These are phyloP conservation scores for Eleusine indica DNA, from an alignment of 176 grass and related monocot genomes.

Conservation along the genomic window DNA sequence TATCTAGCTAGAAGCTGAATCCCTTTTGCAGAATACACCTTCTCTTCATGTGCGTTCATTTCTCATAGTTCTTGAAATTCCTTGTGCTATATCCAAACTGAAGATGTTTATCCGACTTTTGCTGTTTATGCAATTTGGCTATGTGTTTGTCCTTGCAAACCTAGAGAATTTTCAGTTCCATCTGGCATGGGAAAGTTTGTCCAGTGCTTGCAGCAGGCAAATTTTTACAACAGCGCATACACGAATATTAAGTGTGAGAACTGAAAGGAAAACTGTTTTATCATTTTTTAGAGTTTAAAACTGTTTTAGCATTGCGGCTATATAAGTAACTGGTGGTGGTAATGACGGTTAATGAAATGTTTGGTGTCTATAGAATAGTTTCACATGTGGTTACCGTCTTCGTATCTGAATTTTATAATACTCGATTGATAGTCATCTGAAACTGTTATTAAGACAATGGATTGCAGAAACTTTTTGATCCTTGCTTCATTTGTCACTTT, in stretches of 20 bases:
- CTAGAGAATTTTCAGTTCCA: conserved; percentile 11
- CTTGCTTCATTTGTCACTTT: background rate
- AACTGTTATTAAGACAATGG: background rate
- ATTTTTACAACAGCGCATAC: background rate
- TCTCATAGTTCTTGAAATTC: background rate
- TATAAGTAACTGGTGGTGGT: background rate
- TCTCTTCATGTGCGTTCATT: background rate
- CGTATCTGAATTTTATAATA: background rate
- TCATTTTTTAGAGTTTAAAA: too few relatives aligned
- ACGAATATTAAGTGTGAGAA: too few relatives aligned
- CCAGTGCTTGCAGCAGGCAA: background rate
- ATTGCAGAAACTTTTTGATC: background rate
- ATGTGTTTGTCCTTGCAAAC: background rate
- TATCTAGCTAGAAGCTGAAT: background rate
- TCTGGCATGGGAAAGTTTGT: background rate
- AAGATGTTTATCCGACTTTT: background rate
- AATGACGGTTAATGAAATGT: background rate
- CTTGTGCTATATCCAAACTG: background rate
- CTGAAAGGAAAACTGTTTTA: too few relatives aligned
- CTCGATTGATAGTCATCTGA: background rate
- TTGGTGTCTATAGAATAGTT: too few relatives aligned
- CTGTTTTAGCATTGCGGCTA: background rate
- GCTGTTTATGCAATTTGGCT: background rate
- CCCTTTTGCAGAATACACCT: background rate
- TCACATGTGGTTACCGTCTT: background rate